Conservation (phyloP, 2,329 filamentous ascomycete genomes). For the Ophiosphaerella herpotricha region DNA sequence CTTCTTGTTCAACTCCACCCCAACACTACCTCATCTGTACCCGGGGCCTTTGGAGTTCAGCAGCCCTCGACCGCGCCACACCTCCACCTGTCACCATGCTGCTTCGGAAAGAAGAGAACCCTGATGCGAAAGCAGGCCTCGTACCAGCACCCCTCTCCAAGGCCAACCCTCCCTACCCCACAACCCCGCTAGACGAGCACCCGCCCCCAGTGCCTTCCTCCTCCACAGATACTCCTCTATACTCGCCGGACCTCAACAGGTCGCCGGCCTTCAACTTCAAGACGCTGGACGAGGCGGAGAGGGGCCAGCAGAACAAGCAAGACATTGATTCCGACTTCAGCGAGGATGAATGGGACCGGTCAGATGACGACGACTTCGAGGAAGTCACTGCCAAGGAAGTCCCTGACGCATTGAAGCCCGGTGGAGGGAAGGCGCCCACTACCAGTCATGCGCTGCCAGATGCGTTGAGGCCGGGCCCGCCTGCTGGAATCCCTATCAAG, state of each 20-base stretch:
- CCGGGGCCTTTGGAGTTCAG: too few relatives aligned
- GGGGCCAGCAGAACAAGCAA: slow-evolving; percentile 22
- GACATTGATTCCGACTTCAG: slow-evolving; percentile 37
- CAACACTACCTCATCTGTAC: slow-evolving; percentile 1
- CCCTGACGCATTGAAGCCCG: slow-evolving; percentile 43
- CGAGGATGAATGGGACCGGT: slow-evolving; percentile 41
- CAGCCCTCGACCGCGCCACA: background rate
- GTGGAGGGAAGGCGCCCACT: slow-evolving; percentile 34
- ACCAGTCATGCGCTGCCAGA: slow-evolving; percentile 30
- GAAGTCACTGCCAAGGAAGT: slow-evolving; percentile 37
- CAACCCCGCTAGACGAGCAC: slow-evolving; percentile 44
- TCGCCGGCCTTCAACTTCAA: slow-evolving; percentile 49
- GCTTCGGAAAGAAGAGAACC: slow-evolving; percentile 45
- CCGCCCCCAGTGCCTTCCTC: slow-evolving; percentile 28
- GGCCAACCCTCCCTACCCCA: slow-evolving; percentile 53
- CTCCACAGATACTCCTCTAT: slow-evolving; percentile 19
- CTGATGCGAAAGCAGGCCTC: slow-evolving; percentile 40
- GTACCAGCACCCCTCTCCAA: slow-evolving; percentile 48
- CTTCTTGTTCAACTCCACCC: slow-evolving; percentile 2
- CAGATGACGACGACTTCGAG: slow-evolving; percentile 41
- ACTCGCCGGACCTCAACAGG: slow-evolving; percentile 41
- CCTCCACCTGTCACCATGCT: slow-evolving; percentile 44
- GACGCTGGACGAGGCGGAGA: slow-evolving; percentile 28
- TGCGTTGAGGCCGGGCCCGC: slow-evolving; percentile 38
- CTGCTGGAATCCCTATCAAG: slow-evolving; percentile 36